phyloP scores from a whole-genome alignment of 2,329 filamentous ascomycete genomes.

The Colletotrichum noveboracense region DNA sequence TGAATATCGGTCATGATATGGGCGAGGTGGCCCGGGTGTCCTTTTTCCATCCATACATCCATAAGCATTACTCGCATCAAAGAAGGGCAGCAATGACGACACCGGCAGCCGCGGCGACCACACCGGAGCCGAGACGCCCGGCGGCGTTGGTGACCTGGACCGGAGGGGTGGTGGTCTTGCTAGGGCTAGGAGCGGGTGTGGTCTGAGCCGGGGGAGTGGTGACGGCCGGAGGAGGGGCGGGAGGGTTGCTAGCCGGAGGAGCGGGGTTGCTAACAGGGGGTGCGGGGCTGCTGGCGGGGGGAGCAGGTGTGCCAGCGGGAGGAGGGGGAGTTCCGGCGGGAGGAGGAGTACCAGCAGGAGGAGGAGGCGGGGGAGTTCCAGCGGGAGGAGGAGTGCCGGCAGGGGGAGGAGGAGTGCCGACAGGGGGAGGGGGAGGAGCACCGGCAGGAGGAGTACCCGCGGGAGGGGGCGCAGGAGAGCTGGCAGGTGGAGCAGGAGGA shows the following conservation, averaged over 20 bases:
- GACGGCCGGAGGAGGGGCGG: not conserved
- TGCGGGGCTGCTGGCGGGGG: not conserved
- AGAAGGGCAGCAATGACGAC: conserved; percentile 12
- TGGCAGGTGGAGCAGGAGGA: not conserved
- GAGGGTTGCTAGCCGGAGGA: not conserved
- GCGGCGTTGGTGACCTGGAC: conserved; percentile 8
- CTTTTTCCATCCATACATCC: not conserved
- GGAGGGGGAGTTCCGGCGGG: not conserved
- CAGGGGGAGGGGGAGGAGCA: not conserved
- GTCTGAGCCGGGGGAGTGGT: not conserved
- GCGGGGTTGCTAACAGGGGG: not conserved
- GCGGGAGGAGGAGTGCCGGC: not conserved
- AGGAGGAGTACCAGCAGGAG: not conserved
- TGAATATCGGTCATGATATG: not conserved
- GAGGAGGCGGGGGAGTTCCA: not conserved
- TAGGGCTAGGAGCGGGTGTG: not conserved
- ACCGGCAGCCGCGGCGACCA: conserved; percentile 13
- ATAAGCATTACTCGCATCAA: not conserved
- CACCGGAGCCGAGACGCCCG: not conserved
- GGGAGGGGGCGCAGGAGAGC: not conserved
- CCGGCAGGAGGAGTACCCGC: not conserved
- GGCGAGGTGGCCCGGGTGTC: not conserved
- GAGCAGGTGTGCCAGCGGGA: not conserved
- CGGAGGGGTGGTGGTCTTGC: not conserved
- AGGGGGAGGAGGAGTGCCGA: not conserved